Evolutionary conservation across 2,329 filamentous ascomycete species (phyloP), one percentile per base, ranked within the genome.

Genomic region (Thelonectria olida): DNA sequence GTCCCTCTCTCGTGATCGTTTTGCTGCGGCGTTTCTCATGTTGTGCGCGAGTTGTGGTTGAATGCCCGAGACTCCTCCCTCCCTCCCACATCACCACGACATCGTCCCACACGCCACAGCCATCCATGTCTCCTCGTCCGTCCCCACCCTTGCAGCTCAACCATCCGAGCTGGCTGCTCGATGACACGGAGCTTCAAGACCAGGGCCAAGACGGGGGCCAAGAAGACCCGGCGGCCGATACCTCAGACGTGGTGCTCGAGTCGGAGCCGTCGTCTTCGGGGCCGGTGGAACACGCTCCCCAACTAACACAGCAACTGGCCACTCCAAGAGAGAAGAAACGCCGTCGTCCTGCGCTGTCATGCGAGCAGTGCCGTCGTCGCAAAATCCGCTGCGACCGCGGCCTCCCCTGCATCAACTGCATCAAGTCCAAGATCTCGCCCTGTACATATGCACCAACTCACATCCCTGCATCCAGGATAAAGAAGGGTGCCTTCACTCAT

Each of bases 311-410:
- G 27, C 38, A 54, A 20, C 45, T 25, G 12, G 36, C 12, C 4
- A 54, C 52, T 23, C 48, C 61, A 49, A 69, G 62, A 53, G 42
- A 73, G 47, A 79, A 78, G 75, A 79, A 79, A 59, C 72, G 78
- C 9, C 74, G 78, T 52, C 73, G 77, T 17, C 79, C 78, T 31
- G 74, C 80, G 3, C 73, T 82, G 28, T 86, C 86, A 2, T 89
- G 86, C 70, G 76, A 81, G 65, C 78, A 86, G 41, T 90, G 88
- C 68, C 80, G 87, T 42, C 81, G 76, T 56, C 84, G 86, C 39
- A 90, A 90, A 73, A 84, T 90, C 60, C 81, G 82, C 47, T 90
- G 88, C 69, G 84, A 90, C 68, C 83, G 85, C 49, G 82, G 83
- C 60, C 73, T 76, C 7, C 88, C 88, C 1, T 90, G 88, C 67